phyloP scores from a whole-genome alignment of 352 stramenopile genomes.

The Globisporangium cylindrosporum region DNA sequence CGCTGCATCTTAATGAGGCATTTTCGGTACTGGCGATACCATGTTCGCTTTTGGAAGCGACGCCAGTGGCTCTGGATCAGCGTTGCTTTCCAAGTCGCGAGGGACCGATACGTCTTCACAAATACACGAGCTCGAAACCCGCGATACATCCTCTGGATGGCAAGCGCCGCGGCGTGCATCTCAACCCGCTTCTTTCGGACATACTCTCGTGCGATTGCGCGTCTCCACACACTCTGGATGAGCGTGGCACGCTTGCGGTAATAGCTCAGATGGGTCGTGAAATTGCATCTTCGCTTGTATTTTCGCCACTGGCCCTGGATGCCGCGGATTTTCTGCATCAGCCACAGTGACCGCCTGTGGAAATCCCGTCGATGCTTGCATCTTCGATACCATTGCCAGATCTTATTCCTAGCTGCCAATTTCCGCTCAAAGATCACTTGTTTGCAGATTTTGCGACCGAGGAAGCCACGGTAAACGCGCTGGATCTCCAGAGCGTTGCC shows the following conservation, averaged over 20 bases:
- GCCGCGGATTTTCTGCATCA: conserved; percentile 43
- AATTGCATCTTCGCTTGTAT: conserved; percentile 28
- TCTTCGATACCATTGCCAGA: conserved; percentile 54
- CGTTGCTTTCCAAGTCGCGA: conserved; percentile 22
- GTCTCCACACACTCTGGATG: conserved; percentile 51
- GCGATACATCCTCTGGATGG: conserved; percentile 45
- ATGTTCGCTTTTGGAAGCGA: conserved; percentile 15
- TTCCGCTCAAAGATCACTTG: conserved; percentile 23
- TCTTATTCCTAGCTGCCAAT: conserved; percentile 17
- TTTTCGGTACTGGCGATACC: conserved; percentile 27
- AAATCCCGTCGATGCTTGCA: conserved; percentile 38
- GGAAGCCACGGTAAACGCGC: conserved; percentile 43
- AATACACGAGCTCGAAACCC: conserved; percentile 29
- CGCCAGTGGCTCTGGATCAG: conserved; percentile 48
- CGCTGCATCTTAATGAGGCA: conserved; percentile 39
- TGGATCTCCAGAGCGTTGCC: conserved; percentile 43
- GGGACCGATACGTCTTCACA: conserved; percentile 28
- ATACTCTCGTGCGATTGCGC: conserved; percentile 30
- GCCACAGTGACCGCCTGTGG: conserved; percentile 32
- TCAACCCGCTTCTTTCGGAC: conserved; percentile 26
- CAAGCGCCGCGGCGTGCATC: conserved; percentile 30
- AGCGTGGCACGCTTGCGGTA: conserved; percentile 30
- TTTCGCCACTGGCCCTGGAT: conserved; percentile 66
- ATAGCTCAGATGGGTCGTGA: conserved; percentile 34
- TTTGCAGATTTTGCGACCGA: conserved; percentile 22